phyloP scores from a whole-genome alignment of 257 asterid genomes.

The Scutellaria galericulata region DNA sequence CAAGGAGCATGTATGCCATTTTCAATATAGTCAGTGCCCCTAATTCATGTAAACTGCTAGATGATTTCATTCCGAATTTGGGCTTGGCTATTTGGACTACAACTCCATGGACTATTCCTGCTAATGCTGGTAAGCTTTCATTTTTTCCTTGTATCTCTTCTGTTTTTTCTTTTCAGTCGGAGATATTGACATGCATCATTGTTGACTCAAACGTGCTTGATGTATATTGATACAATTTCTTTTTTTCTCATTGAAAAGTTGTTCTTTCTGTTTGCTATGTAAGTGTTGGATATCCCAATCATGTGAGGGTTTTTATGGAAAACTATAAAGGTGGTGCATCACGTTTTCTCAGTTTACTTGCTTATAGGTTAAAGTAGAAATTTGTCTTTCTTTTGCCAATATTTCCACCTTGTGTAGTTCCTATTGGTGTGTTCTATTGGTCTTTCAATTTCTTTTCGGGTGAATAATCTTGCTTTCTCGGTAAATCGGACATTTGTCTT shows the following conservation, averaged over 20 bases:
- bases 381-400: background rate
- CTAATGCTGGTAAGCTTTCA: constrained; percentile 79
- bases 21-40: constrained; percentile 69
- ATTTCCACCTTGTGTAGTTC: background rate
- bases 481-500: background rate
- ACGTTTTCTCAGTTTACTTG: constrained; percentile 7
- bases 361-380: background rate
- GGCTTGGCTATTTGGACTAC: constrained; percentile 96
- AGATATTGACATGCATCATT: constrained; percentile 20
- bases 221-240: background rate
- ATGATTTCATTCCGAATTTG: constrained; percentile 75
- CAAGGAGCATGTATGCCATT: constrained; percentile 82
- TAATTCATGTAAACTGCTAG: constrained; percentile 54
- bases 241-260: background rate
- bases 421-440: background rate
- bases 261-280: background rate
- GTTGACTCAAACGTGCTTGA: background rate
- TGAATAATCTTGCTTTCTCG: background rate
- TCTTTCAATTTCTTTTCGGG: constrained; percentile 17
- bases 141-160: background rate
- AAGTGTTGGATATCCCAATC: background rate
- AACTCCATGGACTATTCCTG: constrained; percentile 99
- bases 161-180: background rate
- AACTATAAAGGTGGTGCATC: background rate
- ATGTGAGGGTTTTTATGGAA: background rate